phyloP scores from a whole-genome alignment of 176 grass and related monocot species.

The Oryza punctata region DNA sequence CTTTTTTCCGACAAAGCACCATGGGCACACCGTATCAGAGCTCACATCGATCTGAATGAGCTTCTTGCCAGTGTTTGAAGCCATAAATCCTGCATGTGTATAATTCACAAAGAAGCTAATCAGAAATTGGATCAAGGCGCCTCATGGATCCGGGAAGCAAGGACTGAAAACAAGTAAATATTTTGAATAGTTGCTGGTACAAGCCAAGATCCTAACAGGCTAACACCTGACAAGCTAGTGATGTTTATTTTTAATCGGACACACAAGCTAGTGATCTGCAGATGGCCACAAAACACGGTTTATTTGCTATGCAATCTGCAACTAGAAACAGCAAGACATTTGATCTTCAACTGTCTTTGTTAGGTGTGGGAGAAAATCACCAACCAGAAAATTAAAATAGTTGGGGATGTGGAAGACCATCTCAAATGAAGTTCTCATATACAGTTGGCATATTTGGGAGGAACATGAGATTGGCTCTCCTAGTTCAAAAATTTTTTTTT shows the following conservation, averaged over 20 bases:
- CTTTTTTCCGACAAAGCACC: constrained; percentile 92
- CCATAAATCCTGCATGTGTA: constrained; percentile 64
- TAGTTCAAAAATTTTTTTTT: no score
- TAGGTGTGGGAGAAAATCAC: not conserved
- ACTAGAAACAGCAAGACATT: not conserved
- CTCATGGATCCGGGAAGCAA: not conserved
- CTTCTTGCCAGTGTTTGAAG: constrained; percentile 63
- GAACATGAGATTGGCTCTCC: no score
- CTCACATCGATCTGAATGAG: constrained; percentile 82
- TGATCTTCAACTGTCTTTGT: not conserved
- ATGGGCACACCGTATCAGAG: constrained; percentile 93
- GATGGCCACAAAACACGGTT: not conserved
- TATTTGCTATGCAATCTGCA: not conserved
- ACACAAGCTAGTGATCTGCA: not conserved
- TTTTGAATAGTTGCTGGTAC: not conserved
- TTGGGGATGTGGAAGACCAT: not conserved
- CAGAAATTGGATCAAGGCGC: not conserved
- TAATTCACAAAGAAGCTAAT: not conserved
- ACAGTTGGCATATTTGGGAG: not conserved
- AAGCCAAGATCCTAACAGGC: not conserved
- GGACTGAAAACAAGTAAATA: not conserved
- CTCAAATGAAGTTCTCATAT: not conserved
- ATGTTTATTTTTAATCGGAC: not conserved
- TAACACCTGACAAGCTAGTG: not conserved
- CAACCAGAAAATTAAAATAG: not conserved